Percentiles rank a stretch among this genome's conserved stretches.
Conservation (phyloP, 2,329 filamentous ascomycete genomes). For the Dactylellina leptospora region DNA sequence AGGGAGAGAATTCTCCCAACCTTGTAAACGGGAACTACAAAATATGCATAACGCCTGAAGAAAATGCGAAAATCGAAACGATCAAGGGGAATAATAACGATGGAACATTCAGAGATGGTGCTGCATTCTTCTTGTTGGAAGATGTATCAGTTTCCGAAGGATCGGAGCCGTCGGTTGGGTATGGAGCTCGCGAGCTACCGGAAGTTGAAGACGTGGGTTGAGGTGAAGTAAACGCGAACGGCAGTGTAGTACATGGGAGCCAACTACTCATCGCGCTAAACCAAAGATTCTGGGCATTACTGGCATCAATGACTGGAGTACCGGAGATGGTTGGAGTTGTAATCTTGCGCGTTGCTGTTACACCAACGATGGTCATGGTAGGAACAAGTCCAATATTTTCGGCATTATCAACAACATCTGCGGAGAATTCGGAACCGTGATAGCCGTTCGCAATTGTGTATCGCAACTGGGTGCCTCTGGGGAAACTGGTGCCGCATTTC, state of each 20-base stretch:
- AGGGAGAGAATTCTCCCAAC: too few relatives aligned
- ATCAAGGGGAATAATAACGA: conserved; percentile 26
- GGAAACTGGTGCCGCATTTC: conserved; percentile 37
- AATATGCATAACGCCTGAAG: conserved; percentile 13
- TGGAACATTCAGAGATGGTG: conserved; percentile 12
- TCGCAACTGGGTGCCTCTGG: conserved; percentile 41
- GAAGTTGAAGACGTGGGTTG: conserved; percentile 15
- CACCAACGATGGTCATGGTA: conserved; percentile 22
- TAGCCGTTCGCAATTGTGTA: conserved; percentile 53
- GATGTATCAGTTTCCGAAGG: not conserved
- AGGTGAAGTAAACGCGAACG: conserved; percentile 15
- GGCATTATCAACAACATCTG: conserved; percentile 18
- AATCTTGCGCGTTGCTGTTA: conserved; percentile 17
- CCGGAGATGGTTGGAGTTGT: not conserved
- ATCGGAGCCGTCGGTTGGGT: conserved; percentile 11
- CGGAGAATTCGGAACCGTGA: conserved; percentile 54
- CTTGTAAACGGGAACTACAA: conserved; percentile 14
- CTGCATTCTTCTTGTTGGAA: conserved; percentile 11
- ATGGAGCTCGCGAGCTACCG: conserved; percentile 21
- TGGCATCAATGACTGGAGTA: conserved; percentile 31
- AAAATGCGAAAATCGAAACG: conserved; percentile 34
- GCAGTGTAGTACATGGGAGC: conserved; percentile 34
- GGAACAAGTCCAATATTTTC: conserved; percentile 16
- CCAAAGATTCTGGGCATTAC: conserved; percentile 46
- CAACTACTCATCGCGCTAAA: conserved; percentile 45